Evolutionary conservation across 805 yeast species (phyloP), one percentile per base, ranked within the genome.

Genomic region (Kodamaea leandrae): DNA sequence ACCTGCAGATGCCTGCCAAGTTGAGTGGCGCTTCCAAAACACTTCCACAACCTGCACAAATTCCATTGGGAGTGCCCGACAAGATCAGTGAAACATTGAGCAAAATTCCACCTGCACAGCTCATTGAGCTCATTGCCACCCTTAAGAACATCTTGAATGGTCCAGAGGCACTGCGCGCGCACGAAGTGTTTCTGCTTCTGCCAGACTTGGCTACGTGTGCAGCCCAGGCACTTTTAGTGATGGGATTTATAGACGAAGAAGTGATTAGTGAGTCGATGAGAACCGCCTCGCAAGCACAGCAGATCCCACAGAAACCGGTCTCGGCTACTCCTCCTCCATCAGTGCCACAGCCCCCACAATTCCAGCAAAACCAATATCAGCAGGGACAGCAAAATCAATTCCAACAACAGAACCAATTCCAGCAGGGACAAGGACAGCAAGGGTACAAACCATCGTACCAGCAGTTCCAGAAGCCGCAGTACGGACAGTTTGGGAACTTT

Each of bases 211-310:
- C 89, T 3, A 64, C 78, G 2, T 74, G 86, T 1, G 81, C 86
- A 1, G 79, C 90, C 0, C 93, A 85, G 56, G 85, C 89, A 2
- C 65, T 85, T 46, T 62, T 85, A 14, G 68, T 83, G 36, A 84
- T 85, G 90, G 95, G 93, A 1, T 71, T 85, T 32, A 77, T 85
- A 16, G 86, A 83, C 55, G 69, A 73, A 27, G 80, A 77, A 33
- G 83, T 82, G n/a, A 78, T 84, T n/a, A 71, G 72, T 25, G 77
- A 79, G 45, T 77, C 86, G 4, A 58, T 70, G 64, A 64, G 61
- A 25, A 46, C 66, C 2, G 60, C 57, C 2, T 7, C 9, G n/a
- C 21, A 10, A 14, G 39, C 54, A 2, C 36, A 44, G 7, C 20
- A 30, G 13, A 30, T 17, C 9, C 21, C 33, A 17, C 20, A 16